A percentile compares a stretch with the other conserved stretches of the same genome.
Conservation (phyloP, 305 asterid genomes). For the Fraxinus angustifolia region DNA sequence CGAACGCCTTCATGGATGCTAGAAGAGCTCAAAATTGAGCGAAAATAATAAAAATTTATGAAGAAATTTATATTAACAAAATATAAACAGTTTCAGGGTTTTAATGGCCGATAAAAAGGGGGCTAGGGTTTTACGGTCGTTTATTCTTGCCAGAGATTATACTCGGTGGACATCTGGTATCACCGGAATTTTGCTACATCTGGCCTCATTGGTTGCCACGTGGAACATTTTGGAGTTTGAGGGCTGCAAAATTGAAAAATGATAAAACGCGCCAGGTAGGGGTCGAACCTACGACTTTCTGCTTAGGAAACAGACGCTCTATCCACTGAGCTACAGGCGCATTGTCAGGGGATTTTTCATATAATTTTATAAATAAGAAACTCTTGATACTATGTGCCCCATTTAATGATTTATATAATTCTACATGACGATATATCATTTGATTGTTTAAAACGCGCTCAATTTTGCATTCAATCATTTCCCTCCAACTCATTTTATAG, state of each 20-base stretch:
- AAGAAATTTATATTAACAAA: neutral
- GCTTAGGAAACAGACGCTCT: constrained; percentile 84
- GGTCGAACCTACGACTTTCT: constrained; percentile 87
- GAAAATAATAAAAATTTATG: neutral
- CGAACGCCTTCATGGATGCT: constrained; percentile 64
- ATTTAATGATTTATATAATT: too few relatives aligned
- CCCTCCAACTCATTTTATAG: too few relatives aligned
- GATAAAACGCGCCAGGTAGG: constrained; percentile 47
- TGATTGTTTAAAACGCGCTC: too few relatives aligned
- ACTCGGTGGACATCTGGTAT: neutral
- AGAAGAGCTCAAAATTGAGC: neutral
- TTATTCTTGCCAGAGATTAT: neutral
- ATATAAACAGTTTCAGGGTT: neutral
- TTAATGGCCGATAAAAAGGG: neutral
- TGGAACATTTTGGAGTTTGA: neutral
- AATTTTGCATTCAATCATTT: too few relatives aligned
- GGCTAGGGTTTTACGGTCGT: neutral
- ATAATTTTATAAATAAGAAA: too few relatives aligned
- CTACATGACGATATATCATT: too few relatives aligned
- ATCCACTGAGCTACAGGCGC: constrained; percentile 72
- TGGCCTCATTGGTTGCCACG: neutral
- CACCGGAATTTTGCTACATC: neutral
- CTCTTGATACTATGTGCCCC: too few relatives aligned
- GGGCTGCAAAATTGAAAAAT: neutral
- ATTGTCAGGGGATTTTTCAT: too few relatives aligned